A percentile compares a stretch with the other conserved stretches of the same genome.
Evolutionary conservation across 2,329 filamentous ascomycete genomes (phyloP).

Genomic region (Cladophialophora immunda): DNA sequence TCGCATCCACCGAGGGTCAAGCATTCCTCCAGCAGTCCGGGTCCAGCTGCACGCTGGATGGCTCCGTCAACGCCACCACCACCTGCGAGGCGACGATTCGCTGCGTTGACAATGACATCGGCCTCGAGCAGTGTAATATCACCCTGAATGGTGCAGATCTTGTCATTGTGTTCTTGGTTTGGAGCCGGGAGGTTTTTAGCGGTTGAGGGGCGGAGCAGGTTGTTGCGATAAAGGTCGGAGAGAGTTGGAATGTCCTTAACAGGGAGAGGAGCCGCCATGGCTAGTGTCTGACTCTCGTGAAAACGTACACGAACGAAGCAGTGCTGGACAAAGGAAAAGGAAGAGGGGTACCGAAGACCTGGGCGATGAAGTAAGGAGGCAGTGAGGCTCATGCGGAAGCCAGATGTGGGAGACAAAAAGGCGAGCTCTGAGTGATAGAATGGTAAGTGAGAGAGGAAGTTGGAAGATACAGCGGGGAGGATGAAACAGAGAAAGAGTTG

Average conservation of each 20-base stretch:
- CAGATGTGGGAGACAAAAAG: too few species aligned
- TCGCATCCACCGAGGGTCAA: slow-evolving; percentile 73
- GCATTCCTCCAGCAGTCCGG: slow-evolving; percentile 74
- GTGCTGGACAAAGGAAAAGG: neutral
- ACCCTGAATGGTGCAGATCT: slow-evolving; percentile 73
- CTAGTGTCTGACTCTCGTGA: neutral
- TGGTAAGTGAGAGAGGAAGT: too few species aligned
- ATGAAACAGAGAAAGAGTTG: too few species aligned
- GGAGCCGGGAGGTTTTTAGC: slow-evolving; percentile 44
- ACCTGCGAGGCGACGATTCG: slow-evolving; percentile 78
- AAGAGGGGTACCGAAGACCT: neutral
- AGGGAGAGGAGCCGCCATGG: slow-evolving; percentile 15
- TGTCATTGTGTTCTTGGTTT: slow-evolving; percentile 71
- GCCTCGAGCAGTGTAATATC: slow-evolving; percentile 84
- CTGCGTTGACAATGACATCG: slow-evolving; percentile 92
- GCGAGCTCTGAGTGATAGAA: too few species aligned
- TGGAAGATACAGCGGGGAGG: too few species aligned
- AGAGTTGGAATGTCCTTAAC: slow-evolving; percentile 52
- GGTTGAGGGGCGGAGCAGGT: slow-evolving; percentile 52
- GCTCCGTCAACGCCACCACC: slow-evolving; percentile 92
- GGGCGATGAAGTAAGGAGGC: too few species aligned
- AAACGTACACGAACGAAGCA: slow-evolving; percentile 3
- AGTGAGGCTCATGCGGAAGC: too few species aligned
- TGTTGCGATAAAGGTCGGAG: slow-evolving; percentile 71
- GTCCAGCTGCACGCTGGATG: slow-evolving; percentile 85